Evolutionary conservation across 495 filamentous ascomycete genomes (phyloP).

Genomic region (Hypoxylon crocopeplum): DNA sequence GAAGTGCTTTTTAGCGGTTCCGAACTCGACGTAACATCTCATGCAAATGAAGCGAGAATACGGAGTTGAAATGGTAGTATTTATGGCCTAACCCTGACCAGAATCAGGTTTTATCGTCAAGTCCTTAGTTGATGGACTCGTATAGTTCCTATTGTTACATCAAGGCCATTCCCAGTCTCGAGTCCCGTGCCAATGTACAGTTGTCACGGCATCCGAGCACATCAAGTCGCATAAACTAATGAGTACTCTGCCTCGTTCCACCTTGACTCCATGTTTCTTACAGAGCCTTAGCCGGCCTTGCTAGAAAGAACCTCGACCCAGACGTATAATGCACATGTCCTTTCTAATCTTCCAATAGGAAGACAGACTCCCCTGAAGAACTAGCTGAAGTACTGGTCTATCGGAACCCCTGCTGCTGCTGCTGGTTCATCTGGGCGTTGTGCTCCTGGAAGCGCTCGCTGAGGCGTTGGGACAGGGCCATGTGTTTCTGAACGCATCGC

Average conservation of each 20-base stretch:
- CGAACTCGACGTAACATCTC: too few species aligned
- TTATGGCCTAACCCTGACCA: background rate
- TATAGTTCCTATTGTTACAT: constrained; percentile 24
- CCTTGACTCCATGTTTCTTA: too few species aligned
- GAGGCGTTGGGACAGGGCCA: constrained; percentile 84
- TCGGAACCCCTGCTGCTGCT: constrained; percentile 56
- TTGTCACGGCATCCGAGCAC: too few species aligned
- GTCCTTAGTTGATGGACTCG: background rate
- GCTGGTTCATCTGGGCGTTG: constrained; percentile 81
- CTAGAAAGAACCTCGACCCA: too few species aligned
- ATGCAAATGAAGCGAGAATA: background rate
- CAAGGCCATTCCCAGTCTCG: constrained; percentile 6
- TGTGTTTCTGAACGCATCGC: constrained; percentile 93
- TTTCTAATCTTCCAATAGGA: too few species aligned
- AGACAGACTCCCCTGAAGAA: background rate
- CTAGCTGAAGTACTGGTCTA: background rate
- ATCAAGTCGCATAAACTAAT: too few species aligned
- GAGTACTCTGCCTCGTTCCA: too few species aligned
- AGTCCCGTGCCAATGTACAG: background rate
- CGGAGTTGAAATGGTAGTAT: constrained; percentile 22
- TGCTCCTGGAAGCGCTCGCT: constrained; percentile 94
- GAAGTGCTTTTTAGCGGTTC: too few species aligned
- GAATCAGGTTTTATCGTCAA: background rate
- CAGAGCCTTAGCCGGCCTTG: too few species aligned
- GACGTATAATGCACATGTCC: too few species aligned